phyloP scores from a whole-genome alignment of 345 rosid genomes.

The Aquilaria yunnanensis region DNA sequence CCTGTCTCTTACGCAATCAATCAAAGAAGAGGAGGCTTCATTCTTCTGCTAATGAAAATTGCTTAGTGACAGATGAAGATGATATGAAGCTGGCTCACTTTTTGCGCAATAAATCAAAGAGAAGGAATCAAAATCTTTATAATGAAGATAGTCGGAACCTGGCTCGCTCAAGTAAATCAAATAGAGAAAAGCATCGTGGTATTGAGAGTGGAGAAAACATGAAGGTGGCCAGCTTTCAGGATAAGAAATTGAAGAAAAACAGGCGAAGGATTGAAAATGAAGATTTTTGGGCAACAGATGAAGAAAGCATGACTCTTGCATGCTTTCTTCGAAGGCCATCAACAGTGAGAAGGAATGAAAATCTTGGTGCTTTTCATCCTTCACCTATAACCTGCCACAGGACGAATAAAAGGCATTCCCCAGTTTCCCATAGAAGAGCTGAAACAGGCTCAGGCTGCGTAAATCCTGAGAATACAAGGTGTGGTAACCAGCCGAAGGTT shows the following conservation, averaged over 20 bases:
- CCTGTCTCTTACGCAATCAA: background rate
- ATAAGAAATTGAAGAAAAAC: constrained; percentile 12
- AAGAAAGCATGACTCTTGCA: background rate
- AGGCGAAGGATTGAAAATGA: constrained; percentile 5
- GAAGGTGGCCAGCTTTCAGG: constrained; percentile 17
- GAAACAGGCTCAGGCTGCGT: too few species aligned
- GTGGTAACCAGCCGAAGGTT: too few species aligned
- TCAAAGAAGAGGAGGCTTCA: background rate
- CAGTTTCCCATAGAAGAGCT: too few species aligned
- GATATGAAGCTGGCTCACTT: constrained; percentile 15
- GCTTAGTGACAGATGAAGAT: constrained; percentile 8
- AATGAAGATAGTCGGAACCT: background rate
- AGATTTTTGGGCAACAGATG: background rate
- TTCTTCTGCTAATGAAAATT: too few species aligned
- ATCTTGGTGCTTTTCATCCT: too few species aligned
- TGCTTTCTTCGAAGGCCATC: background rate
- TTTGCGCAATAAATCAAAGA: constrained; percentile 13
- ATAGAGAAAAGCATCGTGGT: too few species aligned
- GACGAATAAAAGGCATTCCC: too few species aligned
- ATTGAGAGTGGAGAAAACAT: constrained; percentile 11
- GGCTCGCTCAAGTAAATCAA: too few species aligned
- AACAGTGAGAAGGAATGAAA: too few species aligned
- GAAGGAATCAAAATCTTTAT: constrained; percentile 7
- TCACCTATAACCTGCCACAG: too few species aligned
- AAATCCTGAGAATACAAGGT: too few species aligned